phyloP scores from a whole-genome alignment of 2,329 filamentous ascomycete genomes.

The Botrytis deweyae region DNA sequence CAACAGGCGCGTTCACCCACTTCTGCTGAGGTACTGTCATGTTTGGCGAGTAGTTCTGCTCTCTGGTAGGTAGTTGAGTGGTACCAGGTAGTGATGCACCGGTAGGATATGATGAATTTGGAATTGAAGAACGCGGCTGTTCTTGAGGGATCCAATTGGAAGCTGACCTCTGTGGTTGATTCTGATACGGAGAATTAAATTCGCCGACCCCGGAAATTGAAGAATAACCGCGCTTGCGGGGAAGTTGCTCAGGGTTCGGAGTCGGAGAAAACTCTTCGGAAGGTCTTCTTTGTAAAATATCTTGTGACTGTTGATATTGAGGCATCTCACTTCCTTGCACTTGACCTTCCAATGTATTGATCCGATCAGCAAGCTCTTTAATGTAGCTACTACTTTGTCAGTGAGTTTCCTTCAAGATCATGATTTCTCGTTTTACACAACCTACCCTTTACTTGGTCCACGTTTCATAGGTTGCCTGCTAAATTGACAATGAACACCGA shows the following conservation, averaged over 20 bases:
- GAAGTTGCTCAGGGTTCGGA: conserved; percentile 42
- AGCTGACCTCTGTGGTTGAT: conserved; percentile 36
- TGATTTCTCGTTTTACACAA: neutral
- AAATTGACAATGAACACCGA: conserved; percentile 76
- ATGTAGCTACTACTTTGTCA: conserved; percentile 63
- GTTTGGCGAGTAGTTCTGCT: conserved; percentile 38
- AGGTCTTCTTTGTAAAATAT: conserved; percentile 42
- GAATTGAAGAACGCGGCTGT: conserved; percentile 26
- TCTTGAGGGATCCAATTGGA: conserved; percentile 33
- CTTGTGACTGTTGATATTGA: conserved; percentile 43
- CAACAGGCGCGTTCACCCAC: conserved; percentile 38
- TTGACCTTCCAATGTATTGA: conserved; percentile 79
- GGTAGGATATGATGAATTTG: conserved; percentile 22
- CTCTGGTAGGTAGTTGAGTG: conserved; percentile 28
- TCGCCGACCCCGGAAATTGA: conserved; percentile 45
- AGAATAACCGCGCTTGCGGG: conserved; percentile 50
- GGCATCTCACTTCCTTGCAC: conserved; percentile 49
- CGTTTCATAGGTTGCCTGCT: conserved; percentile 85
- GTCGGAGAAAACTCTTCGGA: conserved; percentile 56
- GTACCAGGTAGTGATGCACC: conserved; percentile 24
- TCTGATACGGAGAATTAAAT: conserved; percentile 43
- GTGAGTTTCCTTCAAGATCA: conserved; percentile 24
- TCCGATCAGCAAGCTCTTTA: conserved; percentile 83
- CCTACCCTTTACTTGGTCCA: conserved; percentile 82
- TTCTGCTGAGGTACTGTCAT: conserved; percentile 35